Evolutionary conservation across 305 asterid species (phyloP), one percentile per base, ranked within the genome.

Genomic region (Stenogyne calaminthoides): DNA sequence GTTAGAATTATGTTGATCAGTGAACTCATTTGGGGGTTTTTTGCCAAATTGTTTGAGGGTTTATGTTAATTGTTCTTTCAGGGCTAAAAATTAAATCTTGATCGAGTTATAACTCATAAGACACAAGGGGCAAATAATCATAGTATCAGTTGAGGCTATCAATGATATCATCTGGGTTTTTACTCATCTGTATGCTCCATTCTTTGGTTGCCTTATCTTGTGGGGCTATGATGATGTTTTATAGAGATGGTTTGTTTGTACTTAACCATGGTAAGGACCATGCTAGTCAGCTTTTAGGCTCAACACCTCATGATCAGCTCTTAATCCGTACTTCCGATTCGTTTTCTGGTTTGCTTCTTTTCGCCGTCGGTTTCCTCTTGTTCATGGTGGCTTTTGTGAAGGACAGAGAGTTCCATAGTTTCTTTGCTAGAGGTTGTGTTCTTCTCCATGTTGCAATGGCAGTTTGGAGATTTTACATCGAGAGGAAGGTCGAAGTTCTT

Each of bases 371-470:
- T 19, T 82, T 89, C 71, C 82, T 93, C 70, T 75, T 93, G 90
- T 86, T 93, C 82, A 93, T 93, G 98, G 96, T 91, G 75, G 97
- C 97, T 25, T 93, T 91, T 85, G 96, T 93, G 46, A 91, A 82
- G 74, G 98, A 93, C n/a, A 89, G 75, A 82, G 96, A 93, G 42
- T 93, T 91, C 49, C 98, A 89, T 66, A 57, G 94, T 66, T 93
- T 87, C 75, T 91, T 93, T 62, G 89, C 96, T 0, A 84, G 70
- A 34, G 98, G 98, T 2, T 93, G 97, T 75, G 87, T 91, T 75
- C 78, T 89, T 58, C 93, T 93, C 69, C 97, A 93, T 64, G 77
- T 91, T 32, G 75, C 92, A 3, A 84, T 89, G 97, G 97, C 98
- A 0, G 73, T 87, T 34, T 93, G 98, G 98, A 93, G 98, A 67